These are phyloP conservation scores for Pseudotulostoma volvatum DNA, from an alignment of 495 filamentous ascomycete genomes.

Conservation along the genomic window DNA sequence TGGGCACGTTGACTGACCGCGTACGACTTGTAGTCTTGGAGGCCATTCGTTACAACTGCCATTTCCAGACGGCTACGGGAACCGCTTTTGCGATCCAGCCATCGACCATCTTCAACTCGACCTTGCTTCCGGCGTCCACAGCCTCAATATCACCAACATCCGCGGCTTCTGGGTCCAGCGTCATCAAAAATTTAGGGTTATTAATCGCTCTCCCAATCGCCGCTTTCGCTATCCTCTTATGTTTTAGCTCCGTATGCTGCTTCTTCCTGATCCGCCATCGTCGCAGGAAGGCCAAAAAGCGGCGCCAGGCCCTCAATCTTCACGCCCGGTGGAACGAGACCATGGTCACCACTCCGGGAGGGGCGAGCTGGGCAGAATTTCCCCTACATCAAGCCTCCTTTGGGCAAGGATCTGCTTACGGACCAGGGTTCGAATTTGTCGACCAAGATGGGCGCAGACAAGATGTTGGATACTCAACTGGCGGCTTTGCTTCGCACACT, in stretches of 20 bases:
- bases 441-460: no score
- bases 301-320: conserved; percentile 10
- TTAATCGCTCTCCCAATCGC: conserved; percentile 32
- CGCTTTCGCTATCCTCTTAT: conserved; percentile 21
- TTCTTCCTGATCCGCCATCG: conserved; percentile 25
- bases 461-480: no score
- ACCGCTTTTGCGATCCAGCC: conserved; percentile 26
- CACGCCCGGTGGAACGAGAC: conserved; percentile 18
- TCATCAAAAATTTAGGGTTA: conserved; percentile 20
- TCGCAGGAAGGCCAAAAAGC: conserved; percentile 15
- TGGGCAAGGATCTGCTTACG: not conserved
- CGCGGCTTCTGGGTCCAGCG: conserved; percentile 8
- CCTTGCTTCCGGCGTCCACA: conserved; percentile 23
- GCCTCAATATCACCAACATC: conserved; percentile 13
- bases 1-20: not conserved
- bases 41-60: conserved; percentile 33
- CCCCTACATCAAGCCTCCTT: not conserved
- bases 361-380: conserved; percentile 9
- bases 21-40: conserved; percentile 25
- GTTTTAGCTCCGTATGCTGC: conserved; percentile 13
- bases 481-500: not conserved
- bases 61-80: conserved; percentile 20
- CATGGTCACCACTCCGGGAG: conserved; percentile 9
- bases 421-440: not conserved
- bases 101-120: conserved; percentile 27